phyloP scores from a whole-genome alignment of 306 rosid genomes.

The Arachis hypogaea region DNA sequence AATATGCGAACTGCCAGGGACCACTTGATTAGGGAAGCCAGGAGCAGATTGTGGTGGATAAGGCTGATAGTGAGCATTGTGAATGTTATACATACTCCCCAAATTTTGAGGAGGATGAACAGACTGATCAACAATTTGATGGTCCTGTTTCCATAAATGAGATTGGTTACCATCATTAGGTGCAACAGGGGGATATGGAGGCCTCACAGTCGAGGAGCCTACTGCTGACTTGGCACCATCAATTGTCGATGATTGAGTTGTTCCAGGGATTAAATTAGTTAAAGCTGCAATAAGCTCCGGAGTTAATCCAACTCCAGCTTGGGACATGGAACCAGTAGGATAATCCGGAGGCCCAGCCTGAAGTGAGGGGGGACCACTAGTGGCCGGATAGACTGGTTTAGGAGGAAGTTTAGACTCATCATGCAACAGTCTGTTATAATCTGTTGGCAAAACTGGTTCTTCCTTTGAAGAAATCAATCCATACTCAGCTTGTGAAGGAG shows the following conservation, averaged over 20 bases:
- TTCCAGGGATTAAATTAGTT: conserved; percentile 75
- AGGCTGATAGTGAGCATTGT: conserved; percentile 69
- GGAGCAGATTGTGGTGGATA: conserved; percentile 64
- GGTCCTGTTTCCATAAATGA: conserved; percentile 80
- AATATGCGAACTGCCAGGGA: conserved; percentile 59
- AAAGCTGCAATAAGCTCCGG: conserved; percentile 97
- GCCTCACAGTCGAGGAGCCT: conserved; percentile 55
- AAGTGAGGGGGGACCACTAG: conserved; percentile 55
- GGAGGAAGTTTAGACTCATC: conserved; percentile 70
- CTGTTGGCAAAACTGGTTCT: conserved; percentile 60
- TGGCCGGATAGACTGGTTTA: conserved; percentile 54
- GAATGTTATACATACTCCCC: conserved; percentile 61
- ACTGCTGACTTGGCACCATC: conserved; percentile 60
- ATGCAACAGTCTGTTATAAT: conserved; percentile 64
- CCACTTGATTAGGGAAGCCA: conserved; percentile 58
- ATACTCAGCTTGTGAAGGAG: conserved; percentile 65
- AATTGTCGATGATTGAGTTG: conserved; percentile 58
- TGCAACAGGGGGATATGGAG: conserved; percentile 56
- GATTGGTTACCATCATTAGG: conserved; percentile 62
- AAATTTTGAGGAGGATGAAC: conserved; percentile 66
- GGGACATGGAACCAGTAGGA: conserved; percentile 61
- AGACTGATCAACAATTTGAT: conserved; percentile 64
- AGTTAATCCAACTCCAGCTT: conserved; percentile 79
- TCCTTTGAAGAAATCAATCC: conserved; percentile 57
- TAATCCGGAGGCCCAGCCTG: conserved; percentile 64